A percentile compares a stretch with the other conserved stretches of the same genome.
Evolutionary conservation across 345 rosid species (phyloP).

Genomic region (Corymbia maculata): DNA sequence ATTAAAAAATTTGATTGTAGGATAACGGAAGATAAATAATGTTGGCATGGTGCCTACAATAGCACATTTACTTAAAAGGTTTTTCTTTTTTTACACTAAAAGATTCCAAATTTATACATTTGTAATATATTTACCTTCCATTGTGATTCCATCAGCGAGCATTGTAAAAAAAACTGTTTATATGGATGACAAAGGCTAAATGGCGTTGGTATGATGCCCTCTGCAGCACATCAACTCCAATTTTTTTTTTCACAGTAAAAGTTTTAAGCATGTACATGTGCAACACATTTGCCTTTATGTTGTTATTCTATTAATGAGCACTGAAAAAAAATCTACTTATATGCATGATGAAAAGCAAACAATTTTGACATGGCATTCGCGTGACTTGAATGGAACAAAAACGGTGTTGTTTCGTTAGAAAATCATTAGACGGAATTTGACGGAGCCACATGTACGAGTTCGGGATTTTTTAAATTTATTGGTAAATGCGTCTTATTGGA

Average conservation of each 20-base stretch:
- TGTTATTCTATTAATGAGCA: no score
- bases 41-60: background rate
- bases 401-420: accelerated
- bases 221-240: accelerated
- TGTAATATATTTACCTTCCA: accelerated
- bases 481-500: accelerated
- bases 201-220: background rate
- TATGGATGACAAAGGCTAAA: background rate
- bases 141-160: no score
- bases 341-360: background rate
- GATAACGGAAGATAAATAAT: no score
- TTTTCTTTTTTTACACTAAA: background rate
- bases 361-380: accelerated
- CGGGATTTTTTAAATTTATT: background rate
- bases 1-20: no score
- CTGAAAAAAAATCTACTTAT: no score
- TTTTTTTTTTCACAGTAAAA: no score
- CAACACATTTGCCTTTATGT: background rate
- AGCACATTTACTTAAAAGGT: background rate
- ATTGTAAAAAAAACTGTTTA: no score
- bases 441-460: background rate
- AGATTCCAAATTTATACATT: background rate
- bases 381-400: background rate
- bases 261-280: background rate
- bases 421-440: background rate